Evolutionary conservation across 1,139 yeast species (phyloP).

Genomic region (Suhomyces atakaporum): DNA sequence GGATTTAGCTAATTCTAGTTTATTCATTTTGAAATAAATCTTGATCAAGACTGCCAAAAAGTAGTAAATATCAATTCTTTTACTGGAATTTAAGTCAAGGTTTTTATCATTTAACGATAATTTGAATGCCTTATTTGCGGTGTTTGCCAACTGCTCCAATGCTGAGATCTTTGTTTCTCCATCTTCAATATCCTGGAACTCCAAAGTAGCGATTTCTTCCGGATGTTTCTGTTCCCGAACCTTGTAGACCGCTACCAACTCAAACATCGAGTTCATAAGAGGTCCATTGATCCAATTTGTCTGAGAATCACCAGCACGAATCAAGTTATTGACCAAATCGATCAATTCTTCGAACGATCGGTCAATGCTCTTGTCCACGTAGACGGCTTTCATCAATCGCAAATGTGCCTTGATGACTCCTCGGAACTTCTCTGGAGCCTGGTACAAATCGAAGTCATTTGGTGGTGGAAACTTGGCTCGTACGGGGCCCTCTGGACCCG

Average conservation of each 20-base stretch:
- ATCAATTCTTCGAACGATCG: conserved; percentile 42
- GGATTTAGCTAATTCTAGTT: conserved; percentile 76
- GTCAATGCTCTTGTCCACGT: conserved; percentile 38
- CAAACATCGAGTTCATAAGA: conserved; percentile 55
- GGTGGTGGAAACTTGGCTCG: conserved; percentile 37
- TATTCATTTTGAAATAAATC: conserved; percentile 68
- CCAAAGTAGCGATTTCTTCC: conserved; percentile 23
- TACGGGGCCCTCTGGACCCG: conserved; percentile 29
- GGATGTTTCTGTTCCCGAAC: conserved; percentile 38
- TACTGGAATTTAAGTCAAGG: conserved; percentile 48
- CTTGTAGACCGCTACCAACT: conserved; percentile 51
- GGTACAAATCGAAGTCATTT: conserved; percentile 43
- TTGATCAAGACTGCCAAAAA: conserved; percentile 74
- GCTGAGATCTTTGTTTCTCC: conserved; percentile 17
- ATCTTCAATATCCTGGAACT: conserved; percentile 16
- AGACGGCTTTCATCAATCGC: conserved; percentile 40
- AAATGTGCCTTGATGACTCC: conserved; percentile 36
- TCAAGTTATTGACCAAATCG: conserved; percentile 48
- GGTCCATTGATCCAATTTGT: conserved; percentile 69
- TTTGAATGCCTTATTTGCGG: conserved; percentile 75
- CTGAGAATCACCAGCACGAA: conserved; percentile 63
- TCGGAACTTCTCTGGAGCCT: conserved; percentile 38
- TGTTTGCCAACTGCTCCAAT: conserved; percentile 60
- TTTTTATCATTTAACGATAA: conserved; percentile 79
- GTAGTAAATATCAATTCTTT: conserved; percentile 68